phyloP scores from a whole-genome alignment of 1,284 basidiomycete species.

The Somion occarium region DNA sequence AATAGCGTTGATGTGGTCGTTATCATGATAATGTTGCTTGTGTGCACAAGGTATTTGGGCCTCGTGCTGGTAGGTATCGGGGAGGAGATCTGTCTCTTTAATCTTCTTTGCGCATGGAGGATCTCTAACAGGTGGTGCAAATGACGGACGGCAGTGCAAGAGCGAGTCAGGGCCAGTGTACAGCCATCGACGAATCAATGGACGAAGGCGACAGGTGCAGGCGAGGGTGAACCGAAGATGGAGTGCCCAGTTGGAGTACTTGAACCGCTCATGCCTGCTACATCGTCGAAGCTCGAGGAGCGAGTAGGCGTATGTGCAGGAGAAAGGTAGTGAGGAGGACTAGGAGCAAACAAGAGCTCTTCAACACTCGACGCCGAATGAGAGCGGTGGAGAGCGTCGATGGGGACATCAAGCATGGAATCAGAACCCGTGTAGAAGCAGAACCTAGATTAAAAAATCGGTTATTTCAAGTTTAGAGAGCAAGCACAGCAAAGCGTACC shows the following conservation, averaged over 20 bases:
- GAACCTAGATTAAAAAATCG: constrained; percentile 41
- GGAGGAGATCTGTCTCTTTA: no score
- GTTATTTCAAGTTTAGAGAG: constrained; percentile 1
- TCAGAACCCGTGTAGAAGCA: constrained; percentile 70
- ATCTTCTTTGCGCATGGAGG: no score
- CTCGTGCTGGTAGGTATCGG: no score
- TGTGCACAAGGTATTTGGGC: no score
- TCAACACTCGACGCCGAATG: constrained; percentile 54
- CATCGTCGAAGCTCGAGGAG: constrained; percentile 29
- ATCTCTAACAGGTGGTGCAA: no score
- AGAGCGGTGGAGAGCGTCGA: constrained; percentile 40
- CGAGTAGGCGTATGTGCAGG: constrained; percentile 24
- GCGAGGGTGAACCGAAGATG: constrained; percentile 1
- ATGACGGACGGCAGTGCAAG: no score
- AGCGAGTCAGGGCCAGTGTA: no score
- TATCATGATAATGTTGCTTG: no score
- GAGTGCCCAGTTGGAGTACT: constrained; percentile 25
- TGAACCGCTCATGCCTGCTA: constrained; percentile 22
- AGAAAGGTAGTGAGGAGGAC: constrained; percentile 17
- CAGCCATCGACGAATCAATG: constrained; percentile 4
- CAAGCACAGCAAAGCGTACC: constrained; percentile 36
- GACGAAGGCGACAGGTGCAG: constrained; percentile 5
- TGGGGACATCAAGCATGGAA: constrained; percentile 24
- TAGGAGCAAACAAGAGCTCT: constrained; percentile 35
- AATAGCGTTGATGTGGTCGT: no score